These are phyloP conservation scores for Piloderma croceum DNA, from an alignment of 768 basidiomycete species.

Conservation along the genomic window DNA sequence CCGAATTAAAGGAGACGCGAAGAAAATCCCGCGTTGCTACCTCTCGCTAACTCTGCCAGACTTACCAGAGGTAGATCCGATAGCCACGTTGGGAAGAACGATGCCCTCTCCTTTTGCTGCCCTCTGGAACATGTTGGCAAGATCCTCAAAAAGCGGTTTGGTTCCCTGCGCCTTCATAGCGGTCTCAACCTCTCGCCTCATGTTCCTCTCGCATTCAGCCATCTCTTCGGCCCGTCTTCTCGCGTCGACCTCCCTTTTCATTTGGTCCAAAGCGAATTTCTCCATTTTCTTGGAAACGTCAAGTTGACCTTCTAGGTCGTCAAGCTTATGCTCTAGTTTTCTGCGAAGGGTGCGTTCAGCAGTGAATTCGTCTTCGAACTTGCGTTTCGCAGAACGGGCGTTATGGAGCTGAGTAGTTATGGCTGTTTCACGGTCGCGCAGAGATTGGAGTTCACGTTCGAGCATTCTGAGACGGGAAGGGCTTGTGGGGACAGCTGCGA, in stretches of 20 bases:
- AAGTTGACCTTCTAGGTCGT: constrained; percentile 29
- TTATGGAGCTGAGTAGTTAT: constrained; percentile 26
- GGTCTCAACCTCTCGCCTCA: constrained; percentile 16
- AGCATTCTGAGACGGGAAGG: constrained; percentile 74
- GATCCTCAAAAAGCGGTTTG: constrained; percentile 6
- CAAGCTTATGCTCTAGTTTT: constrained; percentile 30
- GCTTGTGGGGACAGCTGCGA: too few species aligned
- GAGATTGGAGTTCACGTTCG: constrained; percentile 41
- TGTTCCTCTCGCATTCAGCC: constrained; percentile 34
- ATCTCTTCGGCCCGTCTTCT: constrained; percentile 62
- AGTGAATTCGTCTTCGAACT: constrained; percentile 36
- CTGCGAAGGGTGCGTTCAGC: constrained; percentile 32
- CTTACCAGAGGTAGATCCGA: too few species aligned
- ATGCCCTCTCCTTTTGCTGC: constrained; percentile 3
- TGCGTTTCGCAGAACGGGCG: too few species aligned
- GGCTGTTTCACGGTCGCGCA: constrained; percentile 31
- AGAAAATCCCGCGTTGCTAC: too few species aligned
- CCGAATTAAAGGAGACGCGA: too few species aligned
- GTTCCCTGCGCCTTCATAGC: too few species aligned
- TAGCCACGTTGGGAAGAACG: too few species aligned
- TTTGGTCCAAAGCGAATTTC: constrained; percentile 20
- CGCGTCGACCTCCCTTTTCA: constrained; percentile 44
- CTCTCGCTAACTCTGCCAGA: too few species aligned
- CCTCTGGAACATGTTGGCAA: constrained; percentile 11
- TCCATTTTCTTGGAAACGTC: constrained; percentile 27